A percentile compares a stretch with the other conserved stretches of the same genome.
These are phyloP conservation scores for Cercospora sp. DNA, from an alignment of 2,329 filamentous ascomycete genomes.

Conservation along the genomic window DNA sequence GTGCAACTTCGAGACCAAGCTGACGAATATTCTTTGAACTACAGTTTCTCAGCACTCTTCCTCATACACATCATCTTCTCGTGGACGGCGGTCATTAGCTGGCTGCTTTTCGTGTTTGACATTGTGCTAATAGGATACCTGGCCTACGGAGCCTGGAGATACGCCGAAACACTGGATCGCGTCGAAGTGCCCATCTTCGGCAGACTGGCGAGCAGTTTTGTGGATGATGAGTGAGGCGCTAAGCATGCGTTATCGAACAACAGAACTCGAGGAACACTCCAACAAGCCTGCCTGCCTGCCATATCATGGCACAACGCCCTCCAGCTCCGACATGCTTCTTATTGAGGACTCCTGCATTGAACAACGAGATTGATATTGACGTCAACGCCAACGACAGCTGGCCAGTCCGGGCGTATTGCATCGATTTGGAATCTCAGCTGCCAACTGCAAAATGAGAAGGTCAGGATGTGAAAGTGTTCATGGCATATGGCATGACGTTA, in stretches of 20 bases:
- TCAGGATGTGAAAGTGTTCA: neutral
- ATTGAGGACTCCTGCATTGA: neutral
- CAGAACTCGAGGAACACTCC: neutral
- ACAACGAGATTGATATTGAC: neutral
- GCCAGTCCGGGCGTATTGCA: neutral
- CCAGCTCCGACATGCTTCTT: neutral
- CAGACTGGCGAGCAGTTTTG: constrained; percentile 77
- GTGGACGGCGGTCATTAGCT: constrained; percentile 81
- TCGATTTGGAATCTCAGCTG: neutral
- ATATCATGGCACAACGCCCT: neutral
- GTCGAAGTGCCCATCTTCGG: constrained; percentile 89
- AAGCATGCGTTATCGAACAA: neutral
- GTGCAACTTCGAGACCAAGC: neutral
- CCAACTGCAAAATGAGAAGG: neutral
- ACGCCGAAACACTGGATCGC: constrained; percentile 67
- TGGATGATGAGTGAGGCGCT: constrained; percentile 72
- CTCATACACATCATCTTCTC: constrained; percentile 81
- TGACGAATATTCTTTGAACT: constrained; percentile 1
- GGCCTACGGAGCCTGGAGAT: constrained; percentile 75
- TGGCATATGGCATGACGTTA: neutral
- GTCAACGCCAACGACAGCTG: neutral
- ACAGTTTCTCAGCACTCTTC: constrained; percentile 50
- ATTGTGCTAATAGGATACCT: constrained; percentile 74
- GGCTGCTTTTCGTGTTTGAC: constrained; percentile 77
- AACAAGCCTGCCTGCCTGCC: neutral